Base-by-base conservation (phyloP, 2,329 filamentous ascomycete genomes). In the Fusarium mexicanum region DNA sequence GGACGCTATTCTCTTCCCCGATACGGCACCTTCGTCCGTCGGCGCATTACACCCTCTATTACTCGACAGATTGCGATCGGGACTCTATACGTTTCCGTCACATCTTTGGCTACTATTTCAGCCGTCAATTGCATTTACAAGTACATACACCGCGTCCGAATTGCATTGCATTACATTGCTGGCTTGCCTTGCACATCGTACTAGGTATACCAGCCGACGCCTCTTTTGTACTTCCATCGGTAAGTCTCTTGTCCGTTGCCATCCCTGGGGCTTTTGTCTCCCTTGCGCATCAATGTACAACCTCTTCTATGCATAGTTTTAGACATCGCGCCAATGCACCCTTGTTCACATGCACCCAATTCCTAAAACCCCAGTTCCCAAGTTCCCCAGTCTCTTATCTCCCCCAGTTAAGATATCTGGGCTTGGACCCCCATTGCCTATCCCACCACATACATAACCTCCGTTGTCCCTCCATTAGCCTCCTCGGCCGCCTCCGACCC, bases 41-140 rank as follows among this genome's bases (percentile, higher is more conserved):
- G 69, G 77, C 67, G 73, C 76, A 77, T 77, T 68, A 65, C 75
- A 71, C 69, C 69, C 62, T 67, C 59, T 60, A 38, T 57, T 29
- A 41, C 41, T 48, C 69, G 58, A 47, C 48, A 58, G 44, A 50
- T 41, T 70, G 37, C 69, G 55, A 66, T 77, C 48, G 40, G 31
- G 50, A 51, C 72, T 26, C 54, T 76, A 69, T 77, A 62, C 64
- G 24, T 54, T 66, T 63, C 71, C 74, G 72, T 70, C 53, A 60
- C 59, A 35, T 65, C 64, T 62, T 63, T 24, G 48, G n/a, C 33
- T 6, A 31, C 24, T 37, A 24, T 55, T 58, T 40, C 48, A 67
- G 43, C 35, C 53, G 43, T 64, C 61, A 65, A 46, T 55, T 50
- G 43, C 59, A 71, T 67, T 48, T 64, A 35, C 50, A 47, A 62